Percentiles rank a stretch among this genome's conserved stretches.
These are phyloP conservation scores for Discostella pseudostelligera DNA, from an alignment of 108 stramenopile genomes.

Conservation along the genomic window DNA sequence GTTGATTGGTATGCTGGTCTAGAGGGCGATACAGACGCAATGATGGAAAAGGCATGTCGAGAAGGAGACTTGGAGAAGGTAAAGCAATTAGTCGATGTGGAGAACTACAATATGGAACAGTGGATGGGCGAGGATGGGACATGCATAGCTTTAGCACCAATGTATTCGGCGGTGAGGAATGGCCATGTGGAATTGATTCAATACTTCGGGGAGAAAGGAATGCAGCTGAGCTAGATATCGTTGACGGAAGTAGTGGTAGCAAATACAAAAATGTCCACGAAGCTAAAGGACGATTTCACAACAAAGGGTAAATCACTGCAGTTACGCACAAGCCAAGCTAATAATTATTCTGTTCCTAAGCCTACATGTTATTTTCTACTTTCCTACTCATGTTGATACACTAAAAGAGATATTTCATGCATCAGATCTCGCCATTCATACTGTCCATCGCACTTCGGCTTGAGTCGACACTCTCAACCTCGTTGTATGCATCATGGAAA, in stretches of 20 bases:
- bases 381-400: too few relatives aligned
- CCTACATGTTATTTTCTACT: too few relatives aligned
- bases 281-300: too few relatives aligned
- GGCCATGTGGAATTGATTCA: slow-evolving; percentile 54
- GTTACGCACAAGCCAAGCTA: too few relatives aligned
- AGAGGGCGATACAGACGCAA: slow-evolving; percentile 47
- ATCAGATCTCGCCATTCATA: not conserved
- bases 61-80: slow-evolving; percentile 53
- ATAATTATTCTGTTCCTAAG: too few relatives aligned
- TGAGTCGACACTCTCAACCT: not conserved
- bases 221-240: slow-evolving; percentile 9
- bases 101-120: slow-evolving; percentile 45
- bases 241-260: not conserved
- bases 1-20: slow-evolving; percentile 49
- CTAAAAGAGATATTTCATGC: not conserved
- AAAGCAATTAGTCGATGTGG: slow-evolving; percentile 33
- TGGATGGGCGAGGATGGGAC: slow-evolving; percentile 51
- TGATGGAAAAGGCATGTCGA: slow-evolving; percentile 61
- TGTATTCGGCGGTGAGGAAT: slow-evolving; percentile 57
- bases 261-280: too few relatives aligned
- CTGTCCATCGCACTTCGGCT: not conserved
- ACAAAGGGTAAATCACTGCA: too few relatives aligned
- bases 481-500: slow-evolving; percentile 15
- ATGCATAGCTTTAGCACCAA: slow-evolving; percentile 35
- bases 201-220: slow-evolving; percentile 44